Conservation (phyloP, 768 basidiomycete species). For the Daedaleopsis sinensis region DNA sequence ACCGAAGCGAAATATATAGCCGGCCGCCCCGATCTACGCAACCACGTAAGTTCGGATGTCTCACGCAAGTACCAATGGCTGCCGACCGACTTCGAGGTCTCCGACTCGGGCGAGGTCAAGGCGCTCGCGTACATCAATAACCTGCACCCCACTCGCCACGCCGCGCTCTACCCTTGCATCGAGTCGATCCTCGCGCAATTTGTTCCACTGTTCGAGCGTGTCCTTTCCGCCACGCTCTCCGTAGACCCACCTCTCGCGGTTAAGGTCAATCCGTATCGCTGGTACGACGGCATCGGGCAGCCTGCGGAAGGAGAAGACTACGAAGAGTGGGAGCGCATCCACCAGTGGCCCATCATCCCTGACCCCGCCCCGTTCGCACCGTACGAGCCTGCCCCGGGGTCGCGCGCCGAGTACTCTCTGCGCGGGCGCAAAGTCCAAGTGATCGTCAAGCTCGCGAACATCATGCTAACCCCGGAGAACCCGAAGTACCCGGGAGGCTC, state of each 20-base stretch:
- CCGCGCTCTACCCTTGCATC: slow-evolving; percentile 15
- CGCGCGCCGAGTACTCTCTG: not conserved
- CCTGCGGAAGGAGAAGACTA: not conserved
- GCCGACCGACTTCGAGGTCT: slow-evolving; percentile 31
- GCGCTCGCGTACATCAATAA: slow-evolving; percentile 34
- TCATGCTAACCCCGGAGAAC: slow-evolving; percentile 19
- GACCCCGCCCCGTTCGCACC: not conserved
- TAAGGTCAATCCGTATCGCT: not conserved
- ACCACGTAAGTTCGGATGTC: no score
- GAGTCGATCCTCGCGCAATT: slow-evolving; percentile 15
- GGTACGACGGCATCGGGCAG: not conserved
- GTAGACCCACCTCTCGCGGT: not conserved
- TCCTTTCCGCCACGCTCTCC: slow-evolving; percentile 18
- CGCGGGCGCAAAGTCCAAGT: slow-evolving; percentile 32
- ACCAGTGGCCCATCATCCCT: slow-evolving; percentile 1
- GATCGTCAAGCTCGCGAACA: slow-evolving; percentile 44
- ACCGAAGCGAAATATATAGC: no score
- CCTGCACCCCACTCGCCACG: slow-evolving; percentile 24
- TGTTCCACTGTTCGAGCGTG: slow-evolving; percentile 31
- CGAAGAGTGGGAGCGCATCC: slow-evolving; percentile 1
- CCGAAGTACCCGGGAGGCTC: slow-evolving; percentile 24
- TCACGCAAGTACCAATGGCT: slow-evolving; percentile 27
- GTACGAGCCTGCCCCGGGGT: not conserved
- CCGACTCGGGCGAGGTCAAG: slow-evolving; percentile 24
- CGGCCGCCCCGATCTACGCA: no score